A percentile compares a stretch with the other conserved stretches of the same genome.
Evolutionary conservation across 2,329 filamentous ascomycete species (phyloP).

Genomic region (Botrytis byssoidea): DNA sequence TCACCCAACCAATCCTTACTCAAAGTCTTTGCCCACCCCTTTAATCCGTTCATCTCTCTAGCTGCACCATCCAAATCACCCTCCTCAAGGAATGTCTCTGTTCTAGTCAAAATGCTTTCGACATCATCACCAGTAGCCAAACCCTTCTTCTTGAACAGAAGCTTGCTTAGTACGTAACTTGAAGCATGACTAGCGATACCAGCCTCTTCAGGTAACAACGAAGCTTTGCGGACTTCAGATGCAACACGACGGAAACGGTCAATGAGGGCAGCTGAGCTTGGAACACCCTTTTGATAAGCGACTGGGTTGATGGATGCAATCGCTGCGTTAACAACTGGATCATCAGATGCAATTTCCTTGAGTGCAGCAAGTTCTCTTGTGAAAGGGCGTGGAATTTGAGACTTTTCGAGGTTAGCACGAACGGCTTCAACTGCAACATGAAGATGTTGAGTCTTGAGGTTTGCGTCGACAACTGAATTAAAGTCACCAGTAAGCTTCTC

Average conservation of each 20-base stretch:
- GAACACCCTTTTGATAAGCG: constrained; percentile 89
- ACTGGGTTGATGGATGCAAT: constrained; percentile 94
- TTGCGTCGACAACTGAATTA: constrained; percentile 87
- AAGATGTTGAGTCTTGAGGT: constrained; percentile 91
- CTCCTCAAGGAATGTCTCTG: constrained; percentile 88
- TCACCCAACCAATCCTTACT: constrained; percentile 93
- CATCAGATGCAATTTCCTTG: constrained; percentile 83
- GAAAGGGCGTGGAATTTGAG: constrained; percentile 76
- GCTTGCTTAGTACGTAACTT: constrained; percentile 83
- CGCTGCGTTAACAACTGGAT: constrained; percentile 85
- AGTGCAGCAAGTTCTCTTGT: constrained; percentile 89
- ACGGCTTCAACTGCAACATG: constrained; percentile 95
- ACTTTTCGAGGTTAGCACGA: constrained; percentile 74
- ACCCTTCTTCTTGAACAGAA: constrained; percentile 93
- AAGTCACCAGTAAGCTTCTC: constrained; percentile 85
- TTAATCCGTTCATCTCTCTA: constrained; percentile 88
- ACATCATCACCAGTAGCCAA: constrained; percentile 83
- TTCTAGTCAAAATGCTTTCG: constrained; percentile 86
- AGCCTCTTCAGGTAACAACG: constrained; percentile 86
- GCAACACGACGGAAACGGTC: constrained; percentile 95
- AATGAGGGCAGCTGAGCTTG: constrained; percentile 79
- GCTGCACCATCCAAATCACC: constrained; percentile 89
- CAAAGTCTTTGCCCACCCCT: constrained; percentile 93
- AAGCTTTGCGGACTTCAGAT: constrained; percentile 88
- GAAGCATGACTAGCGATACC: constrained; percentile 93